Evolutionary conservation across 108 stramenopile genomes (phyloP), one percentile per base, ranked within the genome.

Genomic region (Nitzschia sp.): DNA sequence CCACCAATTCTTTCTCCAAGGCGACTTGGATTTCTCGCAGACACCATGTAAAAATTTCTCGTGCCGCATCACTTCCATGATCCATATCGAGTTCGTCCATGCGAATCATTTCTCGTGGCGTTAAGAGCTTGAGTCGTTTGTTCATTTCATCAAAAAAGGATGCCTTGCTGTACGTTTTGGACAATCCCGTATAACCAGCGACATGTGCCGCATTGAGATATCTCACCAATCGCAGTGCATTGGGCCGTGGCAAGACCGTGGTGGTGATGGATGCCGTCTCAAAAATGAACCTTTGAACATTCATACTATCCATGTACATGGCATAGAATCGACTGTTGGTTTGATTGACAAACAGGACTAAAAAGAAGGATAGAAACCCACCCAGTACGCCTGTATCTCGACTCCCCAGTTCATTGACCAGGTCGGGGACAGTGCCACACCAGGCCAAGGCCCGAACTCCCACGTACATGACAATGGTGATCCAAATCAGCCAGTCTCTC

Each of bases 321-420:
- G 46, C 34, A 58, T 69, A 59, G 47, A 77, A 85, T 2, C 79
- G 67, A 8, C 24, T 54, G 48, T 82, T 68, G 25, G 57, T 82
- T 25, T 72, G 57, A 46, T 73, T 70, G 35, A 82, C 84, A 46
- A 68, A 82, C 45, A 85, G 61, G 3, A 81, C 81, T 19, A 85
- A 30, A 45, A 85, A 85, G 60, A 85, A 84, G 19, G 75, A 68
- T n/a, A 84, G 62, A 51, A 84, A 80, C 19, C 69, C 79, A n/a
- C 79, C 79, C 13, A 81, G 38, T 24, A 74, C 57, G 18, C 36
- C 58, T 13, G 68, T 54, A 45, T 81, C 64, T 17, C 57, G 54
- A 30, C 46, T 34, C 24, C 56, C 34, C 13, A 72, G 35, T 29
- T 67, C 31, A 0, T 26, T 48, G 17, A 59, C 70, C 9, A 28